Base-by-base conservation (phyloP, 805 yeast species). In the Brettanomyces naardenensis region DNA sequence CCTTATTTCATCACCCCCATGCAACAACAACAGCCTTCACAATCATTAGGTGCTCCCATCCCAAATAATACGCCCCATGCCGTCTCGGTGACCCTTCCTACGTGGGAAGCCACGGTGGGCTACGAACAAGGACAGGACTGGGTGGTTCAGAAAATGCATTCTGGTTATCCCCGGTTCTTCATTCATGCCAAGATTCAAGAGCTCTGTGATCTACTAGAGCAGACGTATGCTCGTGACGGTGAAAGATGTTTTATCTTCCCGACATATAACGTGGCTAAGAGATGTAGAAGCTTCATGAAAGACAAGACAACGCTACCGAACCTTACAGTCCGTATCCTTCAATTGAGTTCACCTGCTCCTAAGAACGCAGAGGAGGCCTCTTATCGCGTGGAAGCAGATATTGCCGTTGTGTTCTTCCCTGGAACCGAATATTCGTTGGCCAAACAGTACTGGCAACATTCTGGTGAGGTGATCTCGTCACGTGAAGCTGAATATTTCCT, bases 381-480 rank as follows among this genome's bases (percentile, higher is more conserved):
- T 2, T 69, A 69, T 43, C 69, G 76, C 41, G 64, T 77, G 20
- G 89, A 80, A 48, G 75, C 88, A 11, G 73, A 73, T 29, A 73
- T 90, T 38, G 81, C 89, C 0, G 82, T 77, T 17, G 86, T 88
- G n/a, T 79, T 92, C 44, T 84, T 82, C 51, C 85, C 85, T 2
- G 58, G 65, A 2, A 64, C 66, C 3, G 77, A 70, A 41, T 77
- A 68, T 44, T 58, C 74, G 1, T 57, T 83, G 4, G 89, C 92
- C 28, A 88, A 86, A 54, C 77, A 77, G 49, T 92, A 86, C 62
- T 92, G 98, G 98, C 97, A 90, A 58, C 96, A 89, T 53, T 68
- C 95, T 0, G 99, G 99, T 20, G 97, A 90, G 59, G 95, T 96
- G n/a, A 74, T 92, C 20, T 85, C 95, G 13, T 85, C 95, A 26